Evolutionary conservation across 352 stramenopile genomes (phyloP).

Genomic region (Hyaloperonospora arabidopsidis): DNA sequence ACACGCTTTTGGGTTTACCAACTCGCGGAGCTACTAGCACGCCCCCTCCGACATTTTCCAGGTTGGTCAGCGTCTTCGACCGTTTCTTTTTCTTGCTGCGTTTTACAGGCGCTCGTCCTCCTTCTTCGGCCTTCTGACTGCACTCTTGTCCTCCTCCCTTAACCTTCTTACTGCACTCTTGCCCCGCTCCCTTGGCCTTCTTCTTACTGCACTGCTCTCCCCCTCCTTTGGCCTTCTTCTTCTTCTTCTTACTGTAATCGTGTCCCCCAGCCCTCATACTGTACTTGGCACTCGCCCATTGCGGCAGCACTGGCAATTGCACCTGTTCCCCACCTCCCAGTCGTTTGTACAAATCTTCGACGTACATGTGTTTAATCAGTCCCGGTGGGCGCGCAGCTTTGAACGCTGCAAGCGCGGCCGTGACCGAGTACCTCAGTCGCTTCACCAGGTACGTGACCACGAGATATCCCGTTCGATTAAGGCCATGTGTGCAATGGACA

Average conservation of each 20-base stretch:
- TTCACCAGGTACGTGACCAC: slow-evolving; percentile 69
- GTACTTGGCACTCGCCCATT: slow-evolving; percentile 67
- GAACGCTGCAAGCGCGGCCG: slow-evolving; percentile 61
- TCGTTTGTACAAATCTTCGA: slow-evolving; percentile 57
- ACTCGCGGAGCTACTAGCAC: too few relatives aligned
- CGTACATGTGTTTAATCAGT: slow-evolving; percentile 81
- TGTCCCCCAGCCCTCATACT: slow-evolving; percentile 17
- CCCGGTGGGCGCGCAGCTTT: slow-evolving; percentile 48
- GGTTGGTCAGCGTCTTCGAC: too few relatives aligned
- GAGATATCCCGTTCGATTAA: slow-evolving; percentile 75
- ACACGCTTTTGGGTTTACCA: too few relatives aligned
- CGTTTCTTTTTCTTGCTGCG: too few relatives aligned
- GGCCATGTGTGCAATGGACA: slow-evolving; percentile 72
- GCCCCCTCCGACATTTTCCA: too few relatives aligned
- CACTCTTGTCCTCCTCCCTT: too few relatives aligned
- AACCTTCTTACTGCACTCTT: too few relatives aligned
- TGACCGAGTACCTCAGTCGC: slow-evolving; percentile 36
- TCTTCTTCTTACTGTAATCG: neutral
- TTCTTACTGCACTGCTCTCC: neutral
- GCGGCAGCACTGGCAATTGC: slow-evolving; percentile 44
- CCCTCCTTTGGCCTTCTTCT: neutral
- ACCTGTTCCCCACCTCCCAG: slow-evolving; percentile 38
- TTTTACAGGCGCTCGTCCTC: too few relatives aligned
- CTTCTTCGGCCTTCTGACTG: too few relatives aligned
- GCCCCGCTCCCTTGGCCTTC: too few relatives aligned